Base-by-base conservation (phyloP, 192 early-diverging fungal genomes). In the Linnemannia hyalina region DNA sequence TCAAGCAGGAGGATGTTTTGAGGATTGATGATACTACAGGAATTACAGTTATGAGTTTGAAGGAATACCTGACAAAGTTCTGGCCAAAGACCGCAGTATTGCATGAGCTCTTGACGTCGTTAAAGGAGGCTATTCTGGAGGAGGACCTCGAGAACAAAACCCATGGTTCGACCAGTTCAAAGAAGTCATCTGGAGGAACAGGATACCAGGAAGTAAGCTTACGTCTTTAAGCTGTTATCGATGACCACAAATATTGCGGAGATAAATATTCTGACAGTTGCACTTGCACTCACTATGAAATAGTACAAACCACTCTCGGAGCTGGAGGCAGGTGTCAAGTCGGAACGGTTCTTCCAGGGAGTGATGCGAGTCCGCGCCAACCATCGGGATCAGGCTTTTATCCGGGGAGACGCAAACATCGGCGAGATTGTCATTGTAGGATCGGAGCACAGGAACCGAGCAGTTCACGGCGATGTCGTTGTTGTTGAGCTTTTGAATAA, bases 401-500 rank as follows among this genome's bases (percentile, higher is more conserved):
- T 92, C 36, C 78, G 80, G n/a, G 78, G 78, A 32, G 89, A 75
- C 54, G 68, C 76, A 26, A 91, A 89, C 11, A 77, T 82, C 44
- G 87, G 89, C 10, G 93, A 92, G 47, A 93, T 95, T 80, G 82
- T 94, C 5, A 90, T 95, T 68, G 81, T 89, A 4, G 95, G 95
- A 8, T 92, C 92, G 8, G 88, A 90, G 72, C 79, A 88, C 81
- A 76, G 89, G 29, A 91, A 93, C 73, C 82, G 91, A 11, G 90
- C 92, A 57, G 90, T 93, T 52, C 86, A 93, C 29, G 95, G 95
- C 22, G 95, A 96, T 72, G 52, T 90, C 0, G 94, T 95, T 1
- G 93, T 93, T 20, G 93, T 96, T 11, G 90, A 92, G 69, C 70
- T 95, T 5, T 74, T 95, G 38, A 88, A 82, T 32, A 80, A 90